Conservation (phyloP, 2,329 filamentous ascomycete genomes). For the Epichloe gansuensis region DNA sequence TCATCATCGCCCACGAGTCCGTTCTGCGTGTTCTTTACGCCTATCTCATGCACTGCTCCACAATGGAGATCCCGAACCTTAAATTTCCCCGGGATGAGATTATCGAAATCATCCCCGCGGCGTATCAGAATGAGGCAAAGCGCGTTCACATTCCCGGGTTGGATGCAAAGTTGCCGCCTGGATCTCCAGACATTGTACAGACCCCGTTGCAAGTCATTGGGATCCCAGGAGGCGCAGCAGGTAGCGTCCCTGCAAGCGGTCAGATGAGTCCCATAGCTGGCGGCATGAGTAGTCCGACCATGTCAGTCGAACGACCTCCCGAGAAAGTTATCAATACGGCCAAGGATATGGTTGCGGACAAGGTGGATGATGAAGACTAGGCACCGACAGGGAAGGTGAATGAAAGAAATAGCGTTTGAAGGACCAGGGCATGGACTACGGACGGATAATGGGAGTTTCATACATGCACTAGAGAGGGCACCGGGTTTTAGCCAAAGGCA, state of each 20-base stretch:
- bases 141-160: constrained; percentile 70
- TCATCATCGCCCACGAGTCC: constrained; percentile 96
- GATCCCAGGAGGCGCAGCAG: constrained; percentile 13
- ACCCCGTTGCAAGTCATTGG: constrained; percentile 50
- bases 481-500: too few relatives aligned
- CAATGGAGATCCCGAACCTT: constrained; percentile 82
- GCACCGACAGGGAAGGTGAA: background rate
- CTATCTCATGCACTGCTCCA: constrained; percentile 97
- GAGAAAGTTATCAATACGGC: constrained; percentile 37
- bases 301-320: constrained; percentile 29
- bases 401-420: too few relatives aligned
- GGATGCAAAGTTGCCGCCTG: constrained; percentile 55
- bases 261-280: constrained; percentile 36
- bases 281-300: constrained; percentile 31
- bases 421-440: background rate
- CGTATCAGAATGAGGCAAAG: constrained; percentile 92
- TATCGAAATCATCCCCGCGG: constrained; percentile 95
- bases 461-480: too few relatives aligned
- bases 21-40: constrained; percentile 95
- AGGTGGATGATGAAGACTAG: constrained; percentile 39
- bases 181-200: constrained; percentile 67
- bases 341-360: constrained; percentile 38
- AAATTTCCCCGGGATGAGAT: constrained; percentile 95
- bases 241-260: constrained; percentile 18
- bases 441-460: too few relatives aligned